Evolutionary conservation across 495 filamentous ascomycete species (phyloP), one percentile per base, ranked within the genome.

Genomic region (Neurospora discreta): DNA sequence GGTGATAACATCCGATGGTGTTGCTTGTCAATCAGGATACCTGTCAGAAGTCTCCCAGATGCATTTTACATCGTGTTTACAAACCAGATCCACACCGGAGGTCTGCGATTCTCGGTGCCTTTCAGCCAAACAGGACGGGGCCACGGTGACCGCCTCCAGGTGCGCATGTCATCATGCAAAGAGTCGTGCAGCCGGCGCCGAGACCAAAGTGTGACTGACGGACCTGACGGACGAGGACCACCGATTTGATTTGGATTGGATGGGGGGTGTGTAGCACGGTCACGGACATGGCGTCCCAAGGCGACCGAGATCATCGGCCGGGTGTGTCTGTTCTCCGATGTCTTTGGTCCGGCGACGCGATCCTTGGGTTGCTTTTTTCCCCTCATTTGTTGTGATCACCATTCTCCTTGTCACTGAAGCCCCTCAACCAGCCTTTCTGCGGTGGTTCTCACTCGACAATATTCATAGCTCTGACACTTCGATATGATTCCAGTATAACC

Each of bases 221-320:
- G 43, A 23, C 43, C 43, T 20, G 43, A 36, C 20, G 46, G 46
- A 26, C 46, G 46, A 13, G 44, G 20, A 15, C 44, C 44, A n/a
- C n/a, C n/a, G n/a, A n/a, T n/a, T n/a, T n/a, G 44, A 20, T 23
- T 52, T 23, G 44, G 44, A 20, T 15, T 36, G 33, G 2, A 36
- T 36, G 4, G 44, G 20, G 44, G n/a, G 44, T 52, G n/a, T 11
- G 44, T n/a, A n/a, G 44, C 44, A n/a, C 42, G 42, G 42, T n/a
- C 42, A 44, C 43, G 43, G 43, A n/a, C 43, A 46, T 46, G n/a
- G 3, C n/a, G n/a, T 46, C 9, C 43, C 9, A 11, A 46, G 10
- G 36, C 71, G 71, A 67, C 18, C 71, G 69, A 58, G 71, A 72
- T 72, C 71, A 60, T 72, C 71, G 71, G 39, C 43, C 44, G 69